A percentile compares a stretch with the other conserved stretches of the same genome.
These are phyloP conservation scores for Mortierella sp. DNA, from an alignment of 371 early-diverging fungal species.

Conservation along the genomic window DNA sequence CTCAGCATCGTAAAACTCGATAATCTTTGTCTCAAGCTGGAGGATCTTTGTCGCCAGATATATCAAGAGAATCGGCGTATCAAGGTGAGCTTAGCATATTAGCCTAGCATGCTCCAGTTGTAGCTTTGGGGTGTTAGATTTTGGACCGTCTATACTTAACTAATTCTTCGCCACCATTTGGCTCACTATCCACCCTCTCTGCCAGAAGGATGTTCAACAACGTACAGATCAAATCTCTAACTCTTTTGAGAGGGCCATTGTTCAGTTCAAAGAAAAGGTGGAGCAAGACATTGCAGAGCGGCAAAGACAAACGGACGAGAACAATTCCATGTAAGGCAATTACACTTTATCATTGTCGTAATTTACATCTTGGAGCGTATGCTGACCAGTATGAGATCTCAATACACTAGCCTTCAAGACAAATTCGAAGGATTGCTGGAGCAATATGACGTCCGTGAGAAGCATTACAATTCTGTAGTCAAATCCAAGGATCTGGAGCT, in stretches of 20 bases:
- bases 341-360: not conserved
- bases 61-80: slow-evolving; percentile 18
- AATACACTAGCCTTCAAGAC: slow-evolving; percentile 59
- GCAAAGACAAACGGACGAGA: slow-evolving; percentile 31
- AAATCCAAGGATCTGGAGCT: slow-evolving; percentile 67
- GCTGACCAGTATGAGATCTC: too few relatives aligned
- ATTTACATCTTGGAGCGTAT: not conserved
- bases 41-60: slow-evolving; percentile 32
- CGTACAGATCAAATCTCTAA: slow-evolving; percentile 57
- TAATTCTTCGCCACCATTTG: too few relatives aligned
- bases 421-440: slow-evolving; percentile 65
- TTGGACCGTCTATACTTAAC: too few relatives aligned
- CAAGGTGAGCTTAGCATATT: slow-evolving; percentile 10
- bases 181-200: not conserved
- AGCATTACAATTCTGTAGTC: slow-evolving; percentile 67
- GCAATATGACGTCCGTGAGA: slow-evolving; percentile 71
- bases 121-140: too few relatives aligned
- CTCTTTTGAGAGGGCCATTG: slow-evolving; percentile 59
- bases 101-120: not conserved
- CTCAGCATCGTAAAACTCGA: slow-evolving; percentile 10
- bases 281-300: slow-evolving; percentile 56
- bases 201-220: slow-evolving; percentile 36
- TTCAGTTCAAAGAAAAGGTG: slow-evolving; percentile 59
- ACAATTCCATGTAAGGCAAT: slow-evolving; percentile 20
- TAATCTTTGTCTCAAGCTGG: slow-evolving; percentile 27